Evolutionary conservation across 257 asterid genomes (phyloP).

Genomic region (Jacaranda mimosifolia): DNA sequence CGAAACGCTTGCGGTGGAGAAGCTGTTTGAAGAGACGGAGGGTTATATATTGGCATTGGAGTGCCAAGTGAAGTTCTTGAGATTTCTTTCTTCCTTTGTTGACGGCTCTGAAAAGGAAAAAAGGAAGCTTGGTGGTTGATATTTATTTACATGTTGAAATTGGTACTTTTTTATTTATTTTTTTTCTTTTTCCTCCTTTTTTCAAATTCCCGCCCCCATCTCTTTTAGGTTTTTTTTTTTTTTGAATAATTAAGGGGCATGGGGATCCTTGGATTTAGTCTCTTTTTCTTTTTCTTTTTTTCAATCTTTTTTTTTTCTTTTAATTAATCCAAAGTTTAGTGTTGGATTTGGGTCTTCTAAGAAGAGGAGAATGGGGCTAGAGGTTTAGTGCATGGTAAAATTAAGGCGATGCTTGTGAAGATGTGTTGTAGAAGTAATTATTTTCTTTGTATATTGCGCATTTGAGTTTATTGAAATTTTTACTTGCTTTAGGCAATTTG

Average conservation of each 20-base stretch:
- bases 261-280: not conserved
- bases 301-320: not conserved
- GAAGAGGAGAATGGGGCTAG: conserved; percentile 7
- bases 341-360: not conserved
- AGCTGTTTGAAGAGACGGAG: conserved; percentile 69
- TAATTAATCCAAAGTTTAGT: not conserved
- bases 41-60: conserved; percentile 64
- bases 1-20: conserved; percentile 52
- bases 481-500: not conserved
- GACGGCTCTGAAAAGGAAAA: conserved; percentile 45
- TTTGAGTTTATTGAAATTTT: not conserved
- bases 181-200: no score
- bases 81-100: conserved; percentile 55
- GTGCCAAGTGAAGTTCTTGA: conserved; percentile 56
- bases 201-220: no score
- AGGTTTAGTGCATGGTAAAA: conserved; percentile 2
- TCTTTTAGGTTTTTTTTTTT: not conserved
- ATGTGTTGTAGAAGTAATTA: not conserved
- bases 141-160: not conserved
- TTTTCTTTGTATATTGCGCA: not conserved
- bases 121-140: conserved; percentile 62
- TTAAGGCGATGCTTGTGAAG: not conserved
- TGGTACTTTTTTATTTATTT: not conserved
- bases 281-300: not conserved
- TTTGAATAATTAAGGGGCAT: not conserved